Evolutionary conservation across 208 protist genomes (phyloP).

Genomic region (Crithidia bombi): DNA sequence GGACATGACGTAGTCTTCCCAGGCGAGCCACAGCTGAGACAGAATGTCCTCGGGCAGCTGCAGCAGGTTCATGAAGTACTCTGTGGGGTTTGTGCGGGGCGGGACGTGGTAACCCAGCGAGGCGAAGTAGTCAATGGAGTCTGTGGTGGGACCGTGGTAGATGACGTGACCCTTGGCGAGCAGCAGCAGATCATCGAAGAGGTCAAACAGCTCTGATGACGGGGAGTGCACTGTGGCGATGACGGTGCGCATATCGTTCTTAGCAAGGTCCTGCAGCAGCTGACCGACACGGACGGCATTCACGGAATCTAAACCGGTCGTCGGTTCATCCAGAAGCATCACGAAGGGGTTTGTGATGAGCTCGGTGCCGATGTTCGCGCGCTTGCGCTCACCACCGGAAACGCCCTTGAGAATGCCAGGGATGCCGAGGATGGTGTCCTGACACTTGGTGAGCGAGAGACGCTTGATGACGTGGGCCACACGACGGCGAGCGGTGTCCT

Average conservation of each 20-base stretch:
- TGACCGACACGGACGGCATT: conserved; percentile 83
- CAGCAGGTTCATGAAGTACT: conserved; percentile 90
- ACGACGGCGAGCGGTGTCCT: conserved; percentile 40
- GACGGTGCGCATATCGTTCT: conserved; percentile 81
- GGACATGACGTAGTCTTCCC: conserved; percentile 79
- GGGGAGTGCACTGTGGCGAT: conserved; percentile 89
- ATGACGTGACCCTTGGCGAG: conserved; percentile 76
- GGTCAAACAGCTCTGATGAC: conserved; percentile 79
- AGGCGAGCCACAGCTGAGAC: conserved; percentile 71
- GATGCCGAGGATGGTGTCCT: conserved; percentile 82
- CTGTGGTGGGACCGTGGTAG: conserved; percentile 78
- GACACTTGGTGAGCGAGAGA: conserved; percentile 74
- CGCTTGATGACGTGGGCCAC: conserved; percentile 70
- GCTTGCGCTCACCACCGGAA: conserved; percentile 86
- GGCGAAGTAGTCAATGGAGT: conserved; percentile 56
- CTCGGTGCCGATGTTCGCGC: conserved; percentile 91
- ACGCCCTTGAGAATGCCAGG: conserved; percentile 78
- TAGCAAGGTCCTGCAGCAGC: conserved; percentile 75
- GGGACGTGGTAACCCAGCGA: conserved; percentile 52
- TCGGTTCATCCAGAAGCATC: conserved; percentile 91
- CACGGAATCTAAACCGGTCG: conserved; percentile 85
- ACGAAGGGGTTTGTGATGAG: conserved; percentile 86
- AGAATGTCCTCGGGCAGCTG: conserved; percentile 70
- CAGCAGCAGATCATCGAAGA: conserved; percentile 88
- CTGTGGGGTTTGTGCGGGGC: conserved; percentile 76